These are phyloP conservation scores for Albophoma yamanashiensis DNA, from an alignment of 2,329 filamentous ascomycete species.

Conservation along the genomic window DNA sequence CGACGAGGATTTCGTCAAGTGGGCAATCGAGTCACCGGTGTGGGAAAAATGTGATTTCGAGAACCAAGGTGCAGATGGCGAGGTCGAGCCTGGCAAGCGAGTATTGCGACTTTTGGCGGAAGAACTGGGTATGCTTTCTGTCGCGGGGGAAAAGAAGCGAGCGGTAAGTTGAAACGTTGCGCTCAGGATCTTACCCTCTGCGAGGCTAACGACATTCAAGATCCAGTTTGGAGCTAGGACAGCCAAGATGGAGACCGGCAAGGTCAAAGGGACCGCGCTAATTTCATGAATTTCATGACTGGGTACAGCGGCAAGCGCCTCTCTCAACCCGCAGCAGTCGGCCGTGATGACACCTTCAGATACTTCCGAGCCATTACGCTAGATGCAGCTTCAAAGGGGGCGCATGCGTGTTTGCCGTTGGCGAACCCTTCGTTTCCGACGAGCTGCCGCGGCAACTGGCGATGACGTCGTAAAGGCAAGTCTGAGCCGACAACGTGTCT, in stretches of 20 bases:
- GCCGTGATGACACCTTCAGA: conserved; percentile 61
- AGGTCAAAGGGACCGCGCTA: conserved; percentile 56
- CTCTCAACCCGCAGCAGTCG: conserved; percentile 9
- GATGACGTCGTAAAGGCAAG: conserved; percentile 53
- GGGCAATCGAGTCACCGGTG: conserved; percentile 64
- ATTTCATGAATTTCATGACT: conserved; percentile 37
- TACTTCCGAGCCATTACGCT: conserved; percentile 55
- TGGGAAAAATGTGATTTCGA: conserved; percentile 85
- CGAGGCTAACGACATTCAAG: conserved; percentile 22
- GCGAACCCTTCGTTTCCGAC: conserved; percentile 27
- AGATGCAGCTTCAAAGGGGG: conserved; percentile 8
- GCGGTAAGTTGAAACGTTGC: conserved; percentile 7
- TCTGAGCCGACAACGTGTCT: conserved; percentile 39
- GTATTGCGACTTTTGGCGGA: conserved; percentile 68
- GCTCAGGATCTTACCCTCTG: background rate
- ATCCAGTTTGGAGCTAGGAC: conserved; percentile 78
- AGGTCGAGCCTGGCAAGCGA: conserved; percentile 69
- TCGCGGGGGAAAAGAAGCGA: conserved; percentile 75
- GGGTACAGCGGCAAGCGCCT: background rate
- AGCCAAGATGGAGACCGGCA: conserved; percentile 68
- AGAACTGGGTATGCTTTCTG: conserved; percentile 57
- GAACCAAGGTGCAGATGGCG: conserved; percentile 21
- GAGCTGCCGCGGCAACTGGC: conserved; percentile 15
- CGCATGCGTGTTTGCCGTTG: conserved; percentile 37
- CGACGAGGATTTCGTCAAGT: conserved; percentile 76